These are phyloP conservation scores for Xylariaceae sp. DNA, from an alignment of 2,329 filamentous ascomycete species.

Conservation along the genomic window DNA sequence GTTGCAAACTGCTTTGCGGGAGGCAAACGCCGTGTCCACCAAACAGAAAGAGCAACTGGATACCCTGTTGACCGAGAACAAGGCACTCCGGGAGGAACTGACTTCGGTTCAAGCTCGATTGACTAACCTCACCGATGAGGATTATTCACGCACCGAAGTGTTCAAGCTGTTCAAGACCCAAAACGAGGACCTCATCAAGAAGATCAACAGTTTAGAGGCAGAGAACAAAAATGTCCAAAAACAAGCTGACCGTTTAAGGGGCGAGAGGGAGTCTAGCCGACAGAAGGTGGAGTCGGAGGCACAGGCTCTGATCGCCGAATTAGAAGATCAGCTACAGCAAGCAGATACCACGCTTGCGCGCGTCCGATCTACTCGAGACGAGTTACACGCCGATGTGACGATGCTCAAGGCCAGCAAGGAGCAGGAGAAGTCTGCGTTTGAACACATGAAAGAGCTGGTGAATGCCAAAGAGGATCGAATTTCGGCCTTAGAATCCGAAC, in stretches of 20 bases:
- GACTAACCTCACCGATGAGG: constrained; percentile 76
- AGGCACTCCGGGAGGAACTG: constrained; percentile 67
- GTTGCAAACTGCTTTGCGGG: constrained; percentile 67
- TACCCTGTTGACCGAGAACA: constrained; percentile 68
- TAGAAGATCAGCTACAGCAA: constrained; percentile 72
- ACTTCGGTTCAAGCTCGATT: constrained; percentile 62
- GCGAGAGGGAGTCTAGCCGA: constrained; percentile 77
- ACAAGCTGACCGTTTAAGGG: constrained; percentile 76
- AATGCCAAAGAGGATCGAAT: constrained; percentile 76
- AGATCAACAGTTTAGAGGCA: constrained; percentile 85
- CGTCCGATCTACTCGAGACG: constrained; percentile 77
- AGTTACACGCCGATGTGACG: constrained; percentile 72
- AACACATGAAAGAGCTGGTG: constrained; percentile 73
- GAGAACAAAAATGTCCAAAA: constrained; percentile 78
- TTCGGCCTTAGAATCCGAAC: constrained; percentile 70
- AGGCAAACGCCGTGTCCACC: constrained; percentile 64
- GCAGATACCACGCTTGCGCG: constrained; percentile 80
- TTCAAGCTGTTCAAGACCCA: constrained; percentile 89
- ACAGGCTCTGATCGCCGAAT: constrained; percentile 63
- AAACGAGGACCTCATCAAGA: constrained; percentile 86
- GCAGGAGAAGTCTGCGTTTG: constrained; percentile 59
- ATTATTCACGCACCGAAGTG: constrained; percentile 84
- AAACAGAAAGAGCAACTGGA: constrained; percentile 89
- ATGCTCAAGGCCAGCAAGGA: constrained; percentile 75
- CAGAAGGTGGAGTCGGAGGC: constrained; percentile 75